These are phyloP conservation scores for Colletotrichum sp. DNA, from an alignment of 2,329 filamentous ascomycete genomes.

Conservation along the genomic window DNA sequence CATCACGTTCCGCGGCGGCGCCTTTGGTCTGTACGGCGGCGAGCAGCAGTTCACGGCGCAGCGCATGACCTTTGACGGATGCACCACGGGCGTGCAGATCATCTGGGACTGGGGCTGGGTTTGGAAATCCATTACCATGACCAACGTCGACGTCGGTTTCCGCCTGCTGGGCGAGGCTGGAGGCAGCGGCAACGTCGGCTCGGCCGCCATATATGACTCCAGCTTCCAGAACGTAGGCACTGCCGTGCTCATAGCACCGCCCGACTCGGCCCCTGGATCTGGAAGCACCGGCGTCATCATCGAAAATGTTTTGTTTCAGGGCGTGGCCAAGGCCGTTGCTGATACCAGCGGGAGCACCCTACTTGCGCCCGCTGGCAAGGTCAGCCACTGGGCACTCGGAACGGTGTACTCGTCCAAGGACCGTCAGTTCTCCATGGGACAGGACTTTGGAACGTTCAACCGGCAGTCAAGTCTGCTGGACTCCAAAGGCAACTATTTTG, in stretches of 20 bases:
- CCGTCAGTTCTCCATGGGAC: no score
- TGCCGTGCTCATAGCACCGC: not conserved
- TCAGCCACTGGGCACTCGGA: no score
- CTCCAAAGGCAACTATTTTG: no score
- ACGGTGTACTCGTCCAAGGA: no score
- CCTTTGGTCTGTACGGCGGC: conserved; percentile 43
- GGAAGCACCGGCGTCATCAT: no score
- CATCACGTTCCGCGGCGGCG: conserved; percentile 66
- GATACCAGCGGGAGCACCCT: no score
- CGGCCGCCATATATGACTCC: conserved; percentile 43
- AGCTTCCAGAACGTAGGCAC: conserved; percentile 19
- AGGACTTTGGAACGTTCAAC: no score
- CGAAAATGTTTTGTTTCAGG: no score
- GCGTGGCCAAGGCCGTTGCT: no score
- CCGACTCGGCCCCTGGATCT: no score
- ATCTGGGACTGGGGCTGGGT: conserved; percentile 22
- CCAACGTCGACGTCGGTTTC: conserved; percentile 1
- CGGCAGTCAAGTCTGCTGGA: no score
- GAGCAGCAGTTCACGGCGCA: conserved; percentile 13
- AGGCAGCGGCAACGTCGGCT: conserved; percentile 55
- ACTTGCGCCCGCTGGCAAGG: no score
- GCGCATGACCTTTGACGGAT: conserved; percentile 30
- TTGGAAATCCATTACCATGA: conserved; percentile 15
- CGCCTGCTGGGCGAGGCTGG: not conserved
- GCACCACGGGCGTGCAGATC: conserved; percentile 1